Base-by-base conservation (phyloP, 1,139 yeast genomes). In the Kodamaea derodonti region DNA sequence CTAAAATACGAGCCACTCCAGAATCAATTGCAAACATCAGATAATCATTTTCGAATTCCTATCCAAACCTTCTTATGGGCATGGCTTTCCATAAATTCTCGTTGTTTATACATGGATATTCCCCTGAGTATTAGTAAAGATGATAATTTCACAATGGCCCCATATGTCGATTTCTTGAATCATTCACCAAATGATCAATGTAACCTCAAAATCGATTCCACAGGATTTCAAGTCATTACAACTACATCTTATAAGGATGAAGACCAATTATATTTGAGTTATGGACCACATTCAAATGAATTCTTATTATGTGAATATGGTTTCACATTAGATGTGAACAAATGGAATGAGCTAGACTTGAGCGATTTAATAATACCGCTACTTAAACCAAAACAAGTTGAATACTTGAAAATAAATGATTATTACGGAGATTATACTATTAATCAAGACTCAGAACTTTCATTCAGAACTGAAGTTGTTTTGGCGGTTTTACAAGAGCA, bases 61-160 rank as follows among this genome's bases (percentile, higher is more conserved):
- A 27, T 45, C 8, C 47, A 48, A 1, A 49, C 49, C 11, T 82
- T 72, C 45, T 51, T 79, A 14, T 78, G 87, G 75, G 76, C 84
- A 0, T 90, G 96, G 95, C 67, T 85, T 47, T 80, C 92, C 51
- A 84, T 90, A 33, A 92, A 92, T 54, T 84, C 97, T 1, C 81
- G 98, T 60, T 90, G 97, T 53, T 63, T 92, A 10, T 90, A 86
- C 54, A 82, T 84, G 81, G 71, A 74, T 4, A 59, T 86, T 2
- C 80, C 85, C 1, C 69, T 71, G 33, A 69, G 74, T 30, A 60
- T 65, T 48, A 53, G 58, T 51, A 30, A 60, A 38, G 33, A 71
- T 48, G 88, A 84, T 46, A 84, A 86, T 51, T 81, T 88, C 58
- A 86, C 97, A 1, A 65, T 92, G 77, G 97, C 94, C 0, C 98